These are phyloP conservation scores for Clavariopsis aquatica DNA, from an alignment of 495 filamentous ascomycete genomes.

Conservation along the genomic window DNA sequence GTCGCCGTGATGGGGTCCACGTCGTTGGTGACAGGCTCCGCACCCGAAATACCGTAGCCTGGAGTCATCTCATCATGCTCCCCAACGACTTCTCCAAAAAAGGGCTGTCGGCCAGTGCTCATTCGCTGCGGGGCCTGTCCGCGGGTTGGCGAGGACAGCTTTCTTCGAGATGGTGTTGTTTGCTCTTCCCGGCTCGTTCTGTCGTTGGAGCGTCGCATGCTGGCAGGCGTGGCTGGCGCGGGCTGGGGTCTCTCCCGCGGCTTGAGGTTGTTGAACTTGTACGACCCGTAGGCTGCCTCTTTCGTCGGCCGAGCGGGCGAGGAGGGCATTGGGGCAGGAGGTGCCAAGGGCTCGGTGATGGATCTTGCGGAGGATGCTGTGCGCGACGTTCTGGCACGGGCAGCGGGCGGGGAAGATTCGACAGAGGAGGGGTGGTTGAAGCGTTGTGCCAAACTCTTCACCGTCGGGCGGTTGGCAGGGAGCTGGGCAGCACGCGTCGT, in stretches of 20 bases:
- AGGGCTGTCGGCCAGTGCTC: constrained; percentile 20
- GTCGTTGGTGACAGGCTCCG: neutral
- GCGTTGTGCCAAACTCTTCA: constrained; percentile 31
- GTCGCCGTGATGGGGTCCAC: neutral
- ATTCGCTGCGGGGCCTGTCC: constrained; percentile 3
- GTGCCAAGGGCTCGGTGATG: neutral
- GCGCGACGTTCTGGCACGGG: constrained; percentile 22
- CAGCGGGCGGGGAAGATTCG: constrained; percentile 12
- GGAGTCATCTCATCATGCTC: constrained; percentile 25
- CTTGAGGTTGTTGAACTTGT: constrained; percentile 38
- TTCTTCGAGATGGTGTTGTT: constrained; percentile 15
- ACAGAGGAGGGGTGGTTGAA: constrained; percentile 30
- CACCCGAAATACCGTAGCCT: constrained; percentile 33
- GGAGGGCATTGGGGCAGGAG: constrained; percentile 10
- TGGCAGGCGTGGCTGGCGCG: constrained; percentile 27
- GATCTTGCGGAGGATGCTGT: constrained; percentile 17
- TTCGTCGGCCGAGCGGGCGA: constrained; percentile 30
- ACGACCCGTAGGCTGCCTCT: constrained; percentile 30
- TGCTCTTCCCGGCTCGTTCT: constrained; percentile 11
- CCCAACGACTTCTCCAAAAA: constrained; percentile 38
- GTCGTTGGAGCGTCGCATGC: constrained; percentile 16
- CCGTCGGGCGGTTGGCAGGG: constrained; percentile 24
- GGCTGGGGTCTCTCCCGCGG: constrained; percentile 37
- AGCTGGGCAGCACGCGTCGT: constrained; percentile 23
- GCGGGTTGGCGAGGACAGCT: constrained; percentile 17